phyloP scores from a whole-genome alignment of 345 rosid genomes.

The Gossypium stocksii region DNA sequence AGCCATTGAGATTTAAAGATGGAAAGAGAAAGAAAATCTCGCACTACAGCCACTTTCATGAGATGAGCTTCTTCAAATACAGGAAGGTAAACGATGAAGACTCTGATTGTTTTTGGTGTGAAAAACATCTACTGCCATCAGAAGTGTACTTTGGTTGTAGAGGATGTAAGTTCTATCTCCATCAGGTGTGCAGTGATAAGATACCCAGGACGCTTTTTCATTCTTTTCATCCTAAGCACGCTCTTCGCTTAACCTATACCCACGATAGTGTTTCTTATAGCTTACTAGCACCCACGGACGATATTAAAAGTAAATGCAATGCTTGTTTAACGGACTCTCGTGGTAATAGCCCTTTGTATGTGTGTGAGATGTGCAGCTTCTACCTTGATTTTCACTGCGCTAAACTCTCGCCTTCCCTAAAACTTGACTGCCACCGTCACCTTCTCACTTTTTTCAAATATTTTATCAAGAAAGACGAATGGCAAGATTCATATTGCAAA shows the following conservation, averaged over 20 bases:
- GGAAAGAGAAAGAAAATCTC: not conserved
- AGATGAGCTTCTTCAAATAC: not conserved
- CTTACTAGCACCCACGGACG: too few species aligned
- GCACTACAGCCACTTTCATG: not conserved
- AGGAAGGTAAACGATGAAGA: not conserved
- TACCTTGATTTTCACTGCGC: not conserved
- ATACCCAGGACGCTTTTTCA: not conserved
- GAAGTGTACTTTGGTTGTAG: not conserved
- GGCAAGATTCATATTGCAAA: not conserved
- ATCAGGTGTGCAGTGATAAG: not conserved
- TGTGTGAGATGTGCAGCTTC: not conserved
- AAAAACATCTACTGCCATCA: not conserved
- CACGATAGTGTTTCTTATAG: too few species aligned
- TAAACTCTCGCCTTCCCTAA: not conserved
- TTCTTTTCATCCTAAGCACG: not conserved
- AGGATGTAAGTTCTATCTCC: not conserved
- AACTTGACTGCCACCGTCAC: not conserved
- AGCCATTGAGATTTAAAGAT: not conserved
- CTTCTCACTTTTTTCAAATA: not conserved
- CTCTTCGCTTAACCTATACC: not conserved
- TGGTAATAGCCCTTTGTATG: not conserved
- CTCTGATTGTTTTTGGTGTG: not conserved
- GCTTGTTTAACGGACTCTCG: not conserved
- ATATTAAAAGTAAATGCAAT: too few species aligned
- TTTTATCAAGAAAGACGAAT: not conserved